phyloP scores from a whole-genome alignment of 2,329 filamentous ascomycete species.

The Fusarium penzigii region DNA sequence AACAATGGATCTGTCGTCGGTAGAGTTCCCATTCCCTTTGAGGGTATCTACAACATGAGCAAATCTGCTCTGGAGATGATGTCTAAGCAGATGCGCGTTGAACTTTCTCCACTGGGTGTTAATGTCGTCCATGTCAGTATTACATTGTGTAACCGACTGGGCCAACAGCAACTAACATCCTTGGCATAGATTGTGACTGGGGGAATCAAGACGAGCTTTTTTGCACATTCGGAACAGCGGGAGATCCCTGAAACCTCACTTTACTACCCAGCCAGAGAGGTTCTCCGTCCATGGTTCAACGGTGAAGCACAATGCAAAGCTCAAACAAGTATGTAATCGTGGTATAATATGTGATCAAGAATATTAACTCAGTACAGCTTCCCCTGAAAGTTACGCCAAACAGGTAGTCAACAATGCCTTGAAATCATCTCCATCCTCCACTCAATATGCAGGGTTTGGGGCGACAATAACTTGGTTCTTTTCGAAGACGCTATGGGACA shows the following conservation, averaged over 20 bases:
- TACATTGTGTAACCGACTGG: not conserved
- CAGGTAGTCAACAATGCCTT: constrained; percentile 20
- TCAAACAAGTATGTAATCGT: constrained; percentile 12
- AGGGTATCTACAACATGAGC: constrained; percentile 43
- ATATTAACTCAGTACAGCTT: constrained; percentile 14
- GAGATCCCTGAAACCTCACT: constrained; percentile 36
- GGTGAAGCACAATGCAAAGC: constrained; percentile 8
- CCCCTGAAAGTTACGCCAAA: constrained; percentile 20
- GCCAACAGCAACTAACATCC: not conserved
- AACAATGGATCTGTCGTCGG: constrained; percentile 43
- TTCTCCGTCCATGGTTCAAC: constrained; percentile 15
- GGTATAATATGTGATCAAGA: too few relatives aligned
- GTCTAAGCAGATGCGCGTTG: constrained; percentile 42
- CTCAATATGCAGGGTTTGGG: constrained; percentile 16
- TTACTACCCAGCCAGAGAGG: constrained; percentile 18
- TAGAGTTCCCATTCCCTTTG: constrained; percentile 30
- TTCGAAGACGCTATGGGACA: constrained; percentile 17
- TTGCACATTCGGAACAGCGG: constrained; percentile 41
- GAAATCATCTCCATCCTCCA: constrained; percentile 2
- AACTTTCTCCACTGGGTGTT: constrained; percentile 38
- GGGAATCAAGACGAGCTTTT: constrained; percentile 35
- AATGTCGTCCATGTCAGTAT: constrained; percentile 32
- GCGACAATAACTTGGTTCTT: constrained; percentile 16
- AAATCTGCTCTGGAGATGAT: constrained; percentile 44
- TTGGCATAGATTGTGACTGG: constrained; percentile 28